Evolutionary conservation across 192 early-diverging fungal species (phyloP), one percentile per base, ranked within the genome.

Genomic region (Linnemannia zychae): DNA sequence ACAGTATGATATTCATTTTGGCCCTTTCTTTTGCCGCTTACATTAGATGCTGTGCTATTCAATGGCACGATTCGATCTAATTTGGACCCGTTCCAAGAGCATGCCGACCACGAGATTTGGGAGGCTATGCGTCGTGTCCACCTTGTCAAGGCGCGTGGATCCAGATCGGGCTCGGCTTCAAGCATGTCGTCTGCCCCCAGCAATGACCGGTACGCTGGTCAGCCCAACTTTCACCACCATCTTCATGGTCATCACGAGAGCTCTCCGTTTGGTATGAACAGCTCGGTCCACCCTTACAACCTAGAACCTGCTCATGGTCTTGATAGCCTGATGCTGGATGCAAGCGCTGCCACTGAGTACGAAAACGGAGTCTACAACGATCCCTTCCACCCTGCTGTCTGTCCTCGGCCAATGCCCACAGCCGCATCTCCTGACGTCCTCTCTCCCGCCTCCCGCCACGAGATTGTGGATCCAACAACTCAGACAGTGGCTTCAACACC

Each of bases 11-110:
- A 44, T 44, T 44, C 3, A 44, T n/a, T n/a, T n/a, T n/a, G n/a
- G n/a, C 40, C 9, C 40, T 44, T 9, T 44, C 40, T 9, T 44
- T 44, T 6, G 3, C 9, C 40, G 40, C 40, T 44, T 49, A 15
- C 11, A 28, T 44, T 80, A 89, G 91, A 91, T 80, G 90, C 91
- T 12, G 80, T 89, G 22, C 70, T 91, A 34, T 88, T 91, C 71
- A 88, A 88, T 72, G 92, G 92, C 31, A 91, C 88, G 24, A 77
- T 93, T 36, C 90, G 97, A 22, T 94, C 95, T 71, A 99, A 99
- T 86, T 82, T 99, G 24, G 98, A 99, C 82, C 97, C 97, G 7
- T 96, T 97, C 80, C 89, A 82, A 60, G 94, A 96, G 84, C 93
- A 93, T 82, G 88, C 82, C 36, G 98, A 99, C 66, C 88, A 90